These are phyloP conservation scores for Mycena metata DNA, from an alignment of 768 basidiomycete genomes.

Conservation along the genomic window DNA sequence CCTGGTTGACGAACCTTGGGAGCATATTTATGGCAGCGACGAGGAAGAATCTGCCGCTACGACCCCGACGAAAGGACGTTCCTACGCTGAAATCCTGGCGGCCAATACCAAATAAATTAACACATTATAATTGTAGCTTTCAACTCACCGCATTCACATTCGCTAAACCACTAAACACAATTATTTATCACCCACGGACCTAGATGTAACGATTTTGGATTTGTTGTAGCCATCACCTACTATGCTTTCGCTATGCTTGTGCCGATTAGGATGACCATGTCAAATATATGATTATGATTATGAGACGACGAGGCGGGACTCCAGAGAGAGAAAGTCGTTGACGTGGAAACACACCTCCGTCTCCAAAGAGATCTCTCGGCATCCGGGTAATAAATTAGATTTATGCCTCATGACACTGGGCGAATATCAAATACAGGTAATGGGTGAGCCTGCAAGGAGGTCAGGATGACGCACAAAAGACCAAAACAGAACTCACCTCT, in stretches of 20 bases:
- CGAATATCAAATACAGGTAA: slow-evolving; percentile 38
- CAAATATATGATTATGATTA: slow-evolving; percentile 33
- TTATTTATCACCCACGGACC: slow-evolving; percentile 35
- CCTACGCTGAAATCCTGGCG: slow-evolving; percentile 58
- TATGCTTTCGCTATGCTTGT: slow-evolving; percentile 14
- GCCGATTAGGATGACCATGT: slow-evolving; percentile 19
- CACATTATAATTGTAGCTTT: slow-evolving; percentile 19
- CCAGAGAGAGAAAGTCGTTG: background rate
- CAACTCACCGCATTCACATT: slow-evolving; percentile 27
- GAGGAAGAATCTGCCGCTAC: slow-evolving; percentile 47
- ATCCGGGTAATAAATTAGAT: slow-evolving; percentile 26
- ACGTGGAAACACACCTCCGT: slow-evolving; percentile 5
- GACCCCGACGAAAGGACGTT: slow-evolving; percentile 44
- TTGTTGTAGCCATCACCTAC: slow-evolving; percentile 36
- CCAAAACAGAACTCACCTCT: slow-evolving; percentile 17
- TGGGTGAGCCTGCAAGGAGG: slow-evolving; percentile 35
- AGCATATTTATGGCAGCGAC: slow-evolving; percentile 61
- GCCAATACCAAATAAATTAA: slow-evolving; percentile 34
- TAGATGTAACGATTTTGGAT: slow-evolving; percentile 36
- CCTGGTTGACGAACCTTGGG: slow-evolving; percentile 70
- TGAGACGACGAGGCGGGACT: background rate
- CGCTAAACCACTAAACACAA: slow-evolving; percentile 33
- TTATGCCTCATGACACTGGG: slow-evolving; percentile 15
- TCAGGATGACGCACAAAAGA: slow-evolving; percentile 7
- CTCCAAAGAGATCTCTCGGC: background rate